Percentiles rank a stretch among this genome's conserved stretches.
Evolutionary conservation across 108 stramenopile species (phyloP).

Genomic region (Skeletonema menzelii): DNA sequence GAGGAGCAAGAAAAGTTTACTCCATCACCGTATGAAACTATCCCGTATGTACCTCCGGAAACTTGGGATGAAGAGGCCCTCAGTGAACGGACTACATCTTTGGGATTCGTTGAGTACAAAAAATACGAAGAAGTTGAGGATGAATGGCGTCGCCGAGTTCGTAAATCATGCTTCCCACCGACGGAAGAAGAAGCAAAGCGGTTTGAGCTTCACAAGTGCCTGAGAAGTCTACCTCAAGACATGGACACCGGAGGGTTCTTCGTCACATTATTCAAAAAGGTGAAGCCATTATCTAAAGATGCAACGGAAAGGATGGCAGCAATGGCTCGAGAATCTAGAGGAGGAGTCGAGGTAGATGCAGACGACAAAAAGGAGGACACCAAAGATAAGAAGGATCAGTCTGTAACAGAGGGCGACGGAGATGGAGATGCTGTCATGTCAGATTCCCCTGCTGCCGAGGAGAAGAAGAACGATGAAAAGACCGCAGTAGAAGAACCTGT

Average conservation of each 20-base stretch:
- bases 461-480: constrained; percentile 13
- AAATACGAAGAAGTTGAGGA: constrained; percentile 73
- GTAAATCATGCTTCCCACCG: constrained; percentile 79
- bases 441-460: constrained; percentile 6
- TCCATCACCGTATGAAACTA: constrained; percentile 37
- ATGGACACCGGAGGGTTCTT: constrained; percentile 99
- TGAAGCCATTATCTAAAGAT: constrained; percentile 61
- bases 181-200: constrained; percentile 76
- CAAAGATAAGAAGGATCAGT: neutral
- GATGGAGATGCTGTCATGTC: neutral
- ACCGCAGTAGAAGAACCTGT: constrained; percentile 12
- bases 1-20: constrained; percentile 25
- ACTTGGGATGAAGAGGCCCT: constrained; percentile 66
- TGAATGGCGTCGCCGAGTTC: constrained; percentile 55
- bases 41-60: constrained; percentile 51
- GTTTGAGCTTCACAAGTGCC: constrained; percentile 85
- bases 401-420: constrained; percentile 11
- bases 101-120: constrained; percentile 64
- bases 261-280: constrained; percentile 89
- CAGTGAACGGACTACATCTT: constrained; percentile 48
- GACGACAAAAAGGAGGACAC: constrained; percentile 4
- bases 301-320: constrained; percentile 39
- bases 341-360: constrained; percentile 18
- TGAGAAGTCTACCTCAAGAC: constrained; percentile 96
- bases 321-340: constrained; percentile 33